Evolutionary conservation across 208 protist species (phyloP).

Genomic region (Phytomonas sp.): DNA sequence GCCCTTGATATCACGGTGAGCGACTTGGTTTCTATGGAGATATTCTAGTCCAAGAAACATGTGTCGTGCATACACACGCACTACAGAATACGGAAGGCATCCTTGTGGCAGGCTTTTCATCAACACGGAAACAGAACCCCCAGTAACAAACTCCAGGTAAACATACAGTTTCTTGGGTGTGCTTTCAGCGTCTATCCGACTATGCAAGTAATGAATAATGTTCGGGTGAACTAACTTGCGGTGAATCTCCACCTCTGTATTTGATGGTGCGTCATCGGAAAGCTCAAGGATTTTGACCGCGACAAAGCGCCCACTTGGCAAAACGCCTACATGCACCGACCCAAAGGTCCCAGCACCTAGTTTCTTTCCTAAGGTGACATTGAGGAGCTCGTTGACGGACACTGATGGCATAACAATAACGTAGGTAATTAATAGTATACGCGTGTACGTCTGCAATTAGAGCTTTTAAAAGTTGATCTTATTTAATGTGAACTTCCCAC

Average conservation of each 20-base stretch:
- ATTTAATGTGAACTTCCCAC: neutral
- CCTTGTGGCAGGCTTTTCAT: constrained; percentile 81
- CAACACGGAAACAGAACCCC: constrained; percentile 83
- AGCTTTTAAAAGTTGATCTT: neutral
- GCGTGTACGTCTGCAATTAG: constrained; percentile 5
- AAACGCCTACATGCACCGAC: constrained; percentile 81
- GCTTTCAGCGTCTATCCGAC: constrained; percentile 66
- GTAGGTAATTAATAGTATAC: neutral
- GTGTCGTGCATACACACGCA: constrained; percentile 76
- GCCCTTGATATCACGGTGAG: constrained; percentile 88
- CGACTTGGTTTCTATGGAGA: constrained; percentile 82
- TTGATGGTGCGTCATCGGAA: constrained; percentile 65
- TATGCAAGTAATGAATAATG: constrained; percentile 88
- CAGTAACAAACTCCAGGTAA: constrained; percentile 90
- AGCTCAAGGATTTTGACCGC: constrained; percentile 87
- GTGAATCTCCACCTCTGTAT: constrained; percentile 88
- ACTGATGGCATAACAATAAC: constrained; percentile 1
- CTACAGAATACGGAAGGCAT: constrained; percentile 64
- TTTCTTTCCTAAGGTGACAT: constrained; percentile 83
- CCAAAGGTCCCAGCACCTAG: constrained; percentile 86
- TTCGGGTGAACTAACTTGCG: constrained; percentile 86
- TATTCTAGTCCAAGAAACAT: constrained; percentile 86
- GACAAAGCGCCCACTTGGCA: constrained; percentile 82
- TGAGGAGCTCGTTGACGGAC: constrained; percentile 39
- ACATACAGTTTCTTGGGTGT: constrained; percentile 81